phyloP scores from a whole-genome alignment of 257 asterid species.

The Marsdenia floribunda region DNA sequence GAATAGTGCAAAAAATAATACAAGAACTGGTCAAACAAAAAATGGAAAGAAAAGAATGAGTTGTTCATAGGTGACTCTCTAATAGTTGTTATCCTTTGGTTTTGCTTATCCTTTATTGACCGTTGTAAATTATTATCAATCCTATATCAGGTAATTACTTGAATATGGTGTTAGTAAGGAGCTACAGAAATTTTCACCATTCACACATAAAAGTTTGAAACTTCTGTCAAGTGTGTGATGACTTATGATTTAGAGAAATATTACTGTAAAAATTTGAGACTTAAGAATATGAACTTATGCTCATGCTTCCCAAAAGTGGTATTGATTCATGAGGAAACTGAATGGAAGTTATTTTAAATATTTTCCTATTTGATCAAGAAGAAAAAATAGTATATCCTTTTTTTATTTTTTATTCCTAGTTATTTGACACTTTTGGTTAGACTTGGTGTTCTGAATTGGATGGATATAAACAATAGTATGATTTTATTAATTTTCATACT shows the following conservation, averaged over 20 bases:
- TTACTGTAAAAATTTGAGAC: background rate
- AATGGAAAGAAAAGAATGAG: too few species aligned
- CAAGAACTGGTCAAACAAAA: too few species aligned
- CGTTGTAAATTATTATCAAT: too few species aligned
- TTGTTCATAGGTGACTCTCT: too few species aligned
- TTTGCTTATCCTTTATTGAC: too few species aligned
- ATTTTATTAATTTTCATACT: background rate
- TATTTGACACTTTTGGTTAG: background rate
- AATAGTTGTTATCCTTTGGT: too few species aligned
- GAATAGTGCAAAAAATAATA: too few species aligned
- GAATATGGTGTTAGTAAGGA: constrained; percentile 1
- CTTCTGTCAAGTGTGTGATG: background rate
- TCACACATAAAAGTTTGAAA: background rate
- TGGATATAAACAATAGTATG: too few species aligned
- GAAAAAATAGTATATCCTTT: background rate
- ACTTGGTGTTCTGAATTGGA: background rate
- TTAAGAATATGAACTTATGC: background rate
- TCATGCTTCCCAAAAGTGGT: background rate
- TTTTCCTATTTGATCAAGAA: background rate
- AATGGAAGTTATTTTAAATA: background rate
- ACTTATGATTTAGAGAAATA: background rate
- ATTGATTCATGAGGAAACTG: background rate
- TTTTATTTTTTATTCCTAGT: background rate
- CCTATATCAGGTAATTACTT: too few species aligned
- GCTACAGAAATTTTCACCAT: background rate